Evolutionary conservation across 1,284 basidiomycete genomes (phyloP).

Genomic region (Malassezia nana): DNA sequence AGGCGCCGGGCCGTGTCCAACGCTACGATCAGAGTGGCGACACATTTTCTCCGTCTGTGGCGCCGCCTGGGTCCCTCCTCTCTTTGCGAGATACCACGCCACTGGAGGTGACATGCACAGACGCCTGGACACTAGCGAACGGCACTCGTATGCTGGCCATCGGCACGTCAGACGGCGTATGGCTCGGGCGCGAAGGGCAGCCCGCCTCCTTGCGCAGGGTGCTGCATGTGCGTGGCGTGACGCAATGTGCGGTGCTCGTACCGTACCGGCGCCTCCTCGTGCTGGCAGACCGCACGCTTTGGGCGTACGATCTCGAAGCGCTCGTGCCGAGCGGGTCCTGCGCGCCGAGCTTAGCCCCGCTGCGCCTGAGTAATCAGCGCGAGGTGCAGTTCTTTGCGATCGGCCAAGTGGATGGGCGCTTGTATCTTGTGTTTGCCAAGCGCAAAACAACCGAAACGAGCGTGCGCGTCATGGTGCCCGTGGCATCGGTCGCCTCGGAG

Average conservation of each 20-base stretch:
- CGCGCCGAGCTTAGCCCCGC: conserved; percentile 54
- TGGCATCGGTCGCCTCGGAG: conserved; percentile 58
- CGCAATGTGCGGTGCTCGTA: conserved; percentile 85
- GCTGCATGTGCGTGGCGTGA: conserved; percentile 76
- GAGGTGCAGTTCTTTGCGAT: conserved; percentile 92
- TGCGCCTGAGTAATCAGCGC: conserved; percentile 74
- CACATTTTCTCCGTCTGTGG: neutral
- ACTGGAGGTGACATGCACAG: conserved; percentile 85
- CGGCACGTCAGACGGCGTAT: conserved; percentile 88
- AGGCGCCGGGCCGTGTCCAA: neutral
- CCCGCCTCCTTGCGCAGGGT: conserved; percentile 77
- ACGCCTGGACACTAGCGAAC: conserved; percentile 58
- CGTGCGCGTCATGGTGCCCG: conserved; percentile 85
- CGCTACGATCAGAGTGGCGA: neutral
- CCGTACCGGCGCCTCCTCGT: conserved; percentile 92
- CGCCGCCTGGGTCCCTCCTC: conserved; percentile 3
- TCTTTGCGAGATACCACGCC: conserved; percentile 56
- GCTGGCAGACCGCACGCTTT: conserved; percentile 68
- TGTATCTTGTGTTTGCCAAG: conserved; percentile 88
- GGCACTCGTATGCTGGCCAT: conserved; percentile 75
- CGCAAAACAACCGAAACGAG: conserved; percentile 81
- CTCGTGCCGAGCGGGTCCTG: conserved; percentile 74
- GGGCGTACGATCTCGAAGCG: conserved; percentile 77
- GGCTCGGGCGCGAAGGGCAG: conserved; percentile 86
- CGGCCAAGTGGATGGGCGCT: conserved; percentile 70